phyloP scores from a whole-genome alignment of 768 basidiomycete genomes.

The Pleurotus cornucopiae region DNA sequence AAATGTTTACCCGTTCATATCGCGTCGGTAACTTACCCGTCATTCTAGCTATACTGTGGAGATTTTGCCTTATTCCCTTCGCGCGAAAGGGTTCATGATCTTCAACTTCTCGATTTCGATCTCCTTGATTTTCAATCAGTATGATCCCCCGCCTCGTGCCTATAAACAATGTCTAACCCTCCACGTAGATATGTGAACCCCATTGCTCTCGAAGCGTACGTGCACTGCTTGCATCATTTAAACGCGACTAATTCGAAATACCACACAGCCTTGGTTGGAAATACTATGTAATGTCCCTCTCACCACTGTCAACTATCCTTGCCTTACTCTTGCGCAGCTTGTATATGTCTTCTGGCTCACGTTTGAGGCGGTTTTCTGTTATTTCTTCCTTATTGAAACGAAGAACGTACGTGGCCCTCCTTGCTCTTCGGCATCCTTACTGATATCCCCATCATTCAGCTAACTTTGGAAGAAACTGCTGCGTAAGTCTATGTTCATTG shows the following conservation, averaged over 20 bases:
- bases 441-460: slow-evolving; percentile 20
- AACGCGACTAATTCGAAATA: too few species aligned
- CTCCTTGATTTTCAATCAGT: slow-evolving; percentile 67
- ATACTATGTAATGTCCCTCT: slow-evolving; percentile 2
- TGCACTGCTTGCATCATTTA: too few species aligned
- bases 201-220: slow-evolving; percentile 38
- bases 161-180: neutral
- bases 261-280: slow-evolving; percentile 2
- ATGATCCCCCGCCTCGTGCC: slow-evolving; percentile 18
- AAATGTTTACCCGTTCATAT: slow-evolving; percentile 14
- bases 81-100: slow-evolving; percentile 61
- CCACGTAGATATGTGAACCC: slow-evolving; percentile 47
- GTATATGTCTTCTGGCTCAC: slow-evolving; percentile 49
- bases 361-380: slow-evolving; percentile 43
- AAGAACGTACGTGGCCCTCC: slow-evolving; percentile 18
- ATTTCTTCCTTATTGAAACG: slow-evolving; percentile 45
- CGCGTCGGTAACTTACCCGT: neutral
- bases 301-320: neutral
- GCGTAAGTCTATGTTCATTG: slow-evolving; percentile 21
- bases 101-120: slow-evolving; percentile 55
- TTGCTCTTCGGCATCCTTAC: neutral
- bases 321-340: slow-evolving; percentile 24
- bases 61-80: slow-evolving; percentile 58
- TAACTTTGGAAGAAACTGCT: slow-evolving; percentile 61
- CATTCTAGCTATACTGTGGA: slow-evolving; percentile 50